Conservation (phyloP, 2,329 filamentous ascomycete species). For the Fusarium sp. region DNA sequence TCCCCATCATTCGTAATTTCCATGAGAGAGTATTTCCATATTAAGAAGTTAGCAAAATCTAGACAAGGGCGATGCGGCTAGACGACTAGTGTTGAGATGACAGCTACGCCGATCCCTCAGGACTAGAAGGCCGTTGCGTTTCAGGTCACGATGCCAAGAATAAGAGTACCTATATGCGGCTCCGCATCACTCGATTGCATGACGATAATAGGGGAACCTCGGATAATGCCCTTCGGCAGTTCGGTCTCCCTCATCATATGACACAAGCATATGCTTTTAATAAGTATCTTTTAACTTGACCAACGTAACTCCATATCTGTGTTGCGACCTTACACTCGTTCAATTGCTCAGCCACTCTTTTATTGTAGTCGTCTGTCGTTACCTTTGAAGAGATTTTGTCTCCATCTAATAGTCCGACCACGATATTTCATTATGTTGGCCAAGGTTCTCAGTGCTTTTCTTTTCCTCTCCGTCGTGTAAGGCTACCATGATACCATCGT, state of each 20-base stretch:
- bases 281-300: not conserved
- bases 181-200: not conserved
- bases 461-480: conserved; percentile 35
- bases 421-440: conserved; percentile 29
- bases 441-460: conserved; percentile 26
- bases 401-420: too few species aligned
- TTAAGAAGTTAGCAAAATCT: not conserved
- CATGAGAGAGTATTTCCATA: not conserved
- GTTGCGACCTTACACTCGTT: conserved; percentile 13
- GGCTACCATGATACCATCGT: not conserved
- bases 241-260: not conserved
- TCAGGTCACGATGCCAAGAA: conserved; percentile 10
- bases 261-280: not conserved
- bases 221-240: not conserved
- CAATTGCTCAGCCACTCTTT: conserved; percentile 13
- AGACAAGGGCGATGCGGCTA: not conserved
- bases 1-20: not conserved
- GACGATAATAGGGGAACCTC: not conserved
- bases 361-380: not conserved
- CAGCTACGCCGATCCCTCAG: not conserved
- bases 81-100: not conserved
- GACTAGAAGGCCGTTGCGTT: not conserved
- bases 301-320: not conserved
- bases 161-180: not conserved
- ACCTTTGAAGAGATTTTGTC: not conserved